Conservation (phyloP, 345 rosid species). For the Mangifera indica region DNA sequence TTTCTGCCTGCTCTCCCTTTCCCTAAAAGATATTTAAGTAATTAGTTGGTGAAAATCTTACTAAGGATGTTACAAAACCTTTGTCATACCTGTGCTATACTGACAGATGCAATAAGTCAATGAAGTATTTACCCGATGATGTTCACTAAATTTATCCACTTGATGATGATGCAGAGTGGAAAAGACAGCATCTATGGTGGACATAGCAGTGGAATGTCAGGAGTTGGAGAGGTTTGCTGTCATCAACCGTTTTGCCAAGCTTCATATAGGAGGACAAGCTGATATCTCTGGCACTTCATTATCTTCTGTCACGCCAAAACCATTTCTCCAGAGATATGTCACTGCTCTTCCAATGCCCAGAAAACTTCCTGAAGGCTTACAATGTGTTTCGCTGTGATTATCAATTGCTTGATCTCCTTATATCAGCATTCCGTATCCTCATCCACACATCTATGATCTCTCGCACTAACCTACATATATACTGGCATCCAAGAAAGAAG, state of each 20-base stretch:
- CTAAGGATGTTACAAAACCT: neutral
- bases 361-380: constrained; percentile 64
- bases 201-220: constrained; percentile 64
- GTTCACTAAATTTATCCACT: constrained; percentile 9
- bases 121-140: neutral
- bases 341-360: constrained; percentile 59
- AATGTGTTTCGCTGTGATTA: constrained; percentile 67
- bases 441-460: constrained; percentile 3
- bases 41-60: neutral
- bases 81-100: neutral
- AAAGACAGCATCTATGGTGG: constrained; percentile 42
- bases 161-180: constrained; percentile 55
- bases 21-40: too few species aligned
- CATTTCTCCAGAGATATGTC: constrained; percentile 61
- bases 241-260: constrained; percentile 87
- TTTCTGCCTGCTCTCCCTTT: too few species aligned
- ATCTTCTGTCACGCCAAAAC: constrained; percentile 29
- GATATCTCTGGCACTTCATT: constrained; percentile 37
- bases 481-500: constrained; percentile 26
- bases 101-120: constrained; percentile 3
- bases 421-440: constrained; percentile 23
- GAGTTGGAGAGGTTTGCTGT: constrained; percentile 72
- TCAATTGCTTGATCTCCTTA: constrained; percentile 18
- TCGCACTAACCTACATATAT: constrained; percentile 16
- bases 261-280: constrained; percentile 59